Evolutionary conservation across 192 early-diverging fungal genomes (phyloP), one percentile per base, ranked within the genome.

Genomic region (Rhizoclosmatium globosum): DNA sequence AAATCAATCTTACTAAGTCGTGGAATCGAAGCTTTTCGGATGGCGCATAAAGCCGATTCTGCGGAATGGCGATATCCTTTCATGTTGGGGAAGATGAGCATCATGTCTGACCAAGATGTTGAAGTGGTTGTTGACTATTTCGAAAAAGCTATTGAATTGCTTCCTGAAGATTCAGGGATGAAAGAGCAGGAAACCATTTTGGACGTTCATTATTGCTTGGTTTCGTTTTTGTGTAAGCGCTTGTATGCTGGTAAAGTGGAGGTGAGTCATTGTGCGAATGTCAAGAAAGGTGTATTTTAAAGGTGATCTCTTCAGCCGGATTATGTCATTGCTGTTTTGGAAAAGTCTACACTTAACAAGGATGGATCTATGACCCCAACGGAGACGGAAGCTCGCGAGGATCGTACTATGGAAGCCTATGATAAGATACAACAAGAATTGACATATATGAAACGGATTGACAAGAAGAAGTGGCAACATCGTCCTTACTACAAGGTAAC

Each of bases 391-490:
- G 65, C 41, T 48, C 59, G 2, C 61, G 11, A 1, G 69, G 81
- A 59, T 46, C 68, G 21, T 71, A 72, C 13, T 64, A 70, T 23
- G 70, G 78, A 13, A 21, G 89, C 88, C 1, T 91, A 85, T 77
- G 80, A 90, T 47, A 9, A 64, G 43, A 84, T 91, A 31, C 82
- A 71, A 56, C 79, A 85, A n/a, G 83, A 81, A 23, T 68, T 92
- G 11, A 77, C 74, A 21, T 79, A 86, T 19, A 87, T 94, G 43
- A 85, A 90, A 50, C 79, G 79, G 64, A 69, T 84, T 6, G 93
- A 94, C 64, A 94, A 90, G 76, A 88, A 88, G 4, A 81, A 87
- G 21, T 93, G 91, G 91, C 90, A 93, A 43, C 94, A 95, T 72
- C 86, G 89, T 45, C 92, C 91, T 1, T 82, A 86, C 31, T 94